phyloP scores from a whole-genome alignment of 768 basidiomycete genomes.

The Leucogyrophana mollusca region DNA sequence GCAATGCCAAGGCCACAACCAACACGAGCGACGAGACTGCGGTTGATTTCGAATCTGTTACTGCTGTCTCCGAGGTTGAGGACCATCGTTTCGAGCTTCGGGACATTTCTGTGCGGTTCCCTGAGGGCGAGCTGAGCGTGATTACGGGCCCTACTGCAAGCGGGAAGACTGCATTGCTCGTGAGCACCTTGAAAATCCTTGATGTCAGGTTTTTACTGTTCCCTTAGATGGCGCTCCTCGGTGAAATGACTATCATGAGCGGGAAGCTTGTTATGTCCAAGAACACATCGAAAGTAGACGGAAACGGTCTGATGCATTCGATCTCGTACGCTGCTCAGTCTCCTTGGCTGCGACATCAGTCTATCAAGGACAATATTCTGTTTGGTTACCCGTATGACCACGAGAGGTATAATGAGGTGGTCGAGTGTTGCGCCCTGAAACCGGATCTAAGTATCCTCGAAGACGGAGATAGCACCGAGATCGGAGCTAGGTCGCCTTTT shows the following conservation, averaged over 20 bases:
- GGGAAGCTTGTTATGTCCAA: slow-evolving; percentile 44
- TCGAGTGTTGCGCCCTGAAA: slow-evolving; percentile 82
- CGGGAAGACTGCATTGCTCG: slow-evolving; percentile 49
- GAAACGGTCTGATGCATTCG: slow-evolving; percentile 56
- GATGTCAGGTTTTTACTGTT: neutral
- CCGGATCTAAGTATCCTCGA: slow-evolving; percentile 84
- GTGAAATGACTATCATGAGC: slow-evolving; percentile 35
- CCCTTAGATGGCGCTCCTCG: slow-evolving; percentile 32
- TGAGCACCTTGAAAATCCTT: slow-evolving; percentile 8
- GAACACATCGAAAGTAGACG: slow-evolving; percentile 52
- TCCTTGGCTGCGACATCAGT: slow-evolving; percentile 68
- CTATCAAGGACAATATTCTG: slow-evolving; percentile 79
- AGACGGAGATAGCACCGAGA: slow-evolving; percentile 83
- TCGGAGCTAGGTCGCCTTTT: slow-evolving; percentile 57
- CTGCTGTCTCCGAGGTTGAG: slow-evolving; percentile 11
- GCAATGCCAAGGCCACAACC: slow-evolving; percentile 8
- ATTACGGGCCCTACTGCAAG: slow-evolving; percentile 75
- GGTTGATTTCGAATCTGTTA: slow-evolving; percentile 17
- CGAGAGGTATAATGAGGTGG: slow-evolving; percentile 68
- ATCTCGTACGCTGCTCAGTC: slow-evolving; percentile 76
- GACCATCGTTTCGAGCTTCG: slow-evolving; percentile 40
- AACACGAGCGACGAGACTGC: slow-evolving; percentile 3
- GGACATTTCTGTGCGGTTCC: slow-evolving; percentile 46
- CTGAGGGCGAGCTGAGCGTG: slow-evolving; percentile 44
- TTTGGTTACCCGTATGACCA: slow-evolving; percentile 73